Base-by-base conservation (phyloP, 75 land plant genomes). In the Ceratopteris richardii region DNA sequence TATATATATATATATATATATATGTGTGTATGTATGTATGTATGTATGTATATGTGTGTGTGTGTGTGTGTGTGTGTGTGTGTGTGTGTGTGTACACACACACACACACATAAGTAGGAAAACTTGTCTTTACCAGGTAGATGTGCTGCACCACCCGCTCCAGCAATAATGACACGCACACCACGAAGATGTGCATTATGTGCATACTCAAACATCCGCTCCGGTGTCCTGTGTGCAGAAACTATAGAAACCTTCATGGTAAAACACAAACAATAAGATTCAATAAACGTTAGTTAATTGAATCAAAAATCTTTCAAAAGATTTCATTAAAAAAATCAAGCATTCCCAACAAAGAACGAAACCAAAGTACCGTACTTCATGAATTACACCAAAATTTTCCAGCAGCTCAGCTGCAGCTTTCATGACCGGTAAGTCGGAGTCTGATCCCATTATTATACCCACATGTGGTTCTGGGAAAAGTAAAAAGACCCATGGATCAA, bases 71-170 rank as follows among this genome's bases (percentile, higher is more conserved):
- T n/a, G n/a, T n/a, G n/a, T n/a, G n/a, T n/a, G n/a, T n/a, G n/a
- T n/a, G n/a, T n/a, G n/a, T n/a, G n/a, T n/a, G n/a, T n/a, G n/a
- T n/a, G n/a, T n/a, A n/a, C n/a, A n/a, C n/a, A n/a, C n/a, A n/a
- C n/a, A n/a, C n/a, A n/a, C n/a, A n/a, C n/a, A n/a, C n/a, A n/a
- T 5, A 46, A 18, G 18, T 6, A 18, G 17, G 3, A 21, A 5
- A 46, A 46, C 2, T 21, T 17, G 17, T 4, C 22, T 5, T 46
- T 50, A 77, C 94, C 98, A 65, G 98, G 98, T 42, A 94, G 56
- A 52, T 94, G 98, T 19, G 98, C 98, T 24, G 98, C 98, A 60
- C 98, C 98, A 61, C 98, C 98, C 60, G 98, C 96, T 46, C 98
- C 98, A 29, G 98, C 98, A 66, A 94, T 89, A 31, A 94, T 86